These are phyloP conservation scores for Neurospora tetraspora DNA, from an alignment of 495 filamentous ascomycete species.

Conservation along the genomic window DNA sequence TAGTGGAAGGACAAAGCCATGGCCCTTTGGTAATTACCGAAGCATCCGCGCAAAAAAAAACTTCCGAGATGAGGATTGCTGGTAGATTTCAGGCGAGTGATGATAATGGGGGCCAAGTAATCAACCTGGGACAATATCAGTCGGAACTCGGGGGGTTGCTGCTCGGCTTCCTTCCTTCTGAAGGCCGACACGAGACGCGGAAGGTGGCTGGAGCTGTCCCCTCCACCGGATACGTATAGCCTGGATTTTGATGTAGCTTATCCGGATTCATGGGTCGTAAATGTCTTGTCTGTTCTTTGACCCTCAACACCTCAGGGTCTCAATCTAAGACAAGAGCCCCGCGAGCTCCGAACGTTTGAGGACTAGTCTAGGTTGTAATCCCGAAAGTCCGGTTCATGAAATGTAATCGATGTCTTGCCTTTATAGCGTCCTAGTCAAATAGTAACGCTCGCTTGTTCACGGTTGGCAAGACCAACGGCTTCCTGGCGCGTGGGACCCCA, in stretches of 20 bases:
- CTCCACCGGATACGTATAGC: background rate
- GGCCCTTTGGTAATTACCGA: background rate
- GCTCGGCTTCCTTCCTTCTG: background rate
- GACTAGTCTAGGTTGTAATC: background rate
- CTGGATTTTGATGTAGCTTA: background rate
- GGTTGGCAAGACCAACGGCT: background rate
- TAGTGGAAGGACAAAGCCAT: background rate
- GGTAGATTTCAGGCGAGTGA: background rate
- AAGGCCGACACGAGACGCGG: background rate
- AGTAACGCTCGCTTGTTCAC: background rate
- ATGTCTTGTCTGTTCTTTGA: background rate
- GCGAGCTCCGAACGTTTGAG: background rate
- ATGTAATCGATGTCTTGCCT: background rate
- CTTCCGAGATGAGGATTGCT: background rate
- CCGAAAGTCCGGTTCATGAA: background rate
- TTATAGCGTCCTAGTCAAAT: background rate
- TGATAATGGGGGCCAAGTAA: background rate
- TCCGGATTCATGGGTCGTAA: background rate
- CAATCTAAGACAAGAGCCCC: background rate
- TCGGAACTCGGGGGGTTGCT: background rate
- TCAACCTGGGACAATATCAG: background rate
- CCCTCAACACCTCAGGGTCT: background rate
- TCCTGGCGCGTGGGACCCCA: background rate
- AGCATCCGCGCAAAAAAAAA: background rate
- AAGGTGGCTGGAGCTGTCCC: background rate